Conservation (phyloP, 352 stramenopile species). For the Peronospora belbahrii region DNA sequence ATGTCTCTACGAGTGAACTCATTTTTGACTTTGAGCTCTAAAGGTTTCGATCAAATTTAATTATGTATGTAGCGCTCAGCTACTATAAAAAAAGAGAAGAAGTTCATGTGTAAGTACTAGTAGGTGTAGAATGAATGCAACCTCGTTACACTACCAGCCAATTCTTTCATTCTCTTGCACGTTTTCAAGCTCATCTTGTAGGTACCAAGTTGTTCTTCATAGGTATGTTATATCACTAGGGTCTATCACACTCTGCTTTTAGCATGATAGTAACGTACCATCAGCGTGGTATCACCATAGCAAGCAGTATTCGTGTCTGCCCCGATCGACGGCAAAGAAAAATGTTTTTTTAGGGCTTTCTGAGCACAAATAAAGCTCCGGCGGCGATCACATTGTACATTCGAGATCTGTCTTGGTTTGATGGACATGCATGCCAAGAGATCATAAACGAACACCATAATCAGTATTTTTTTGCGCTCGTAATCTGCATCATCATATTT, state of each 20-base stretch:
- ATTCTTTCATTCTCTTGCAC: not conserved
- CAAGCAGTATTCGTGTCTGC: not conserved
- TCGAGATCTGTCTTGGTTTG: constrained; percentile 4
- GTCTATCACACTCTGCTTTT: no score
- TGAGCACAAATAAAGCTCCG: not conserved
- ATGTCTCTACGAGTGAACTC: constrained; percentile 31
- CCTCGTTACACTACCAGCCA: constrained; percentile 6
- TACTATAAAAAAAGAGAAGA: constrained; percentile 38
- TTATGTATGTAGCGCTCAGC: constrained; percentile 35
- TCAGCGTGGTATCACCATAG: not conserved
- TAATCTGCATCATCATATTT: constrained; percentile 13
- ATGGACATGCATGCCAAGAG: constrained; percentile 3
- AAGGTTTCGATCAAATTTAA: constrained; percentile 19
- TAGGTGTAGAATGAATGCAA: constrained; percentile 24
- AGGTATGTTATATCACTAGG: no score
- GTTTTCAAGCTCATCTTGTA: no score
- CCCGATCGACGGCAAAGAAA: not conserved
- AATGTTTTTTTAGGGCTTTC: not conserved
- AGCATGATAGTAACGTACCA: no score
- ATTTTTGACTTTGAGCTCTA: constrained; percentile 69
- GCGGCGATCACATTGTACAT: not conserved
- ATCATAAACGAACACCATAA: constrained; percentile 9
- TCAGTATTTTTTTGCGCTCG: constrained; percentile 9
- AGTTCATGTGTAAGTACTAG: constrained; percentile 7
- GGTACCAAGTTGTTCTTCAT: not conserved